phyloP scores from a whole-genome alignment of 345 rosid species.

The Lepidium sativum region DNA sequence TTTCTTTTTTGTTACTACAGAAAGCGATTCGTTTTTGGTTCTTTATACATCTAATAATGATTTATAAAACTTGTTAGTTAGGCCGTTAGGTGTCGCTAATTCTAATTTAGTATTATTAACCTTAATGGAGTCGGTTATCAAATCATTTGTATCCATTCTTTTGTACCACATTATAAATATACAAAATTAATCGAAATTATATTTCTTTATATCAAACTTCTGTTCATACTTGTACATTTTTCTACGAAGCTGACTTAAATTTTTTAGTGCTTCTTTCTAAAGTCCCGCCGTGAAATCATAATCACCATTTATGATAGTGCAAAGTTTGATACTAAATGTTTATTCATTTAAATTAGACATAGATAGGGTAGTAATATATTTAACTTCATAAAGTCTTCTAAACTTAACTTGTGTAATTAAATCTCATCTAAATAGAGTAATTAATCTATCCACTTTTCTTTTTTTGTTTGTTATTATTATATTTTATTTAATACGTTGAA shows the following conservation, averaged over 20 bases:
- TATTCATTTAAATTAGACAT: not conserved
- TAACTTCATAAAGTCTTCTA: no score
- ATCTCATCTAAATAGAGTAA: no score
- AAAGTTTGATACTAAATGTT: not conserved
- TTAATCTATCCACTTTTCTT: no score
- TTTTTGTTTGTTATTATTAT: no score
- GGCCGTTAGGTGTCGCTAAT: slow-evolving; percentile 13
- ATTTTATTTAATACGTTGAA: no score
- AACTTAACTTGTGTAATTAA: no score
- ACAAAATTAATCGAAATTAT: not conserved
- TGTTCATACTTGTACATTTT: not conserved
- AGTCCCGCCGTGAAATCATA: not conserved
- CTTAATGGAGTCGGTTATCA: slow-evolving; percentile 26
- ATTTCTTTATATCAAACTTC: not conserved
- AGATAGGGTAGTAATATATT: not conserved
- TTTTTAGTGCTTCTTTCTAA: not conserved
- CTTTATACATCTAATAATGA: not conserved
- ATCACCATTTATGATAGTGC: not conserved
- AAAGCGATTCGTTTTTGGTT: slow-evolving; percentile 14
- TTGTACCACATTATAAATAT: slow-evolving; percentile 4
- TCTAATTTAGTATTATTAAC: not conserved
- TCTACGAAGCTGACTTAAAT: not conserved
- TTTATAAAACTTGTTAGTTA: slow-evolving; percentile 8
- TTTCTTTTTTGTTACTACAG: not conserved
- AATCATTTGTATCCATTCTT: slow-evolving; percentile 11